Evolutionary conservation across 768 basidiomycete species (phyloP), one percentile per base, ranked within the genome.

Genomic region (Tylopilus sp.): DNA sequence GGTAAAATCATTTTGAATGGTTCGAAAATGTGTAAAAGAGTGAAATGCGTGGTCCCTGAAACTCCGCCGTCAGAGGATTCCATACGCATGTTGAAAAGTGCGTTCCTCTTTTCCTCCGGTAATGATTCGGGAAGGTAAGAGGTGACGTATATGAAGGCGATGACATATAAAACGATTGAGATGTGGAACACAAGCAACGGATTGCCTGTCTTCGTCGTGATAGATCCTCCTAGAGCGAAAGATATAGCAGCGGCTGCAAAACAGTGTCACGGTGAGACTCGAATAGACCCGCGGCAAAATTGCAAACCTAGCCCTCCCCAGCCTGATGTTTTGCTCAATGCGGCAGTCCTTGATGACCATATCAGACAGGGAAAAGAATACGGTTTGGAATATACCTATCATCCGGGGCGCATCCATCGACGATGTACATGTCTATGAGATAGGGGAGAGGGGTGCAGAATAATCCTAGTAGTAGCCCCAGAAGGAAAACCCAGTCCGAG

Each of bases 81-180:
- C 5, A 9, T 21, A 3, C 31, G 47, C 39, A 57, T 44, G 13
- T 18, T 40, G 3, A 51, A 58, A 1, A 67, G 44, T 23, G 55
- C 55, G 0, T 57, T 55, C 18, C 62, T 55, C 23, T 61, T 65
- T 12, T 59, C 55, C 30, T 67, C 47, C 0, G 64, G 55, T 20
- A 71, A 64, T 11, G 70, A 62, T 51, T 71, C 70, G 1, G 69
- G 69, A 3, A 71, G 58, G 21, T 67, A 17, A 11, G 47, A 44
- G n/a, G 45, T 25, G 1, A 62, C 50, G 36, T 68, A 71, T 11
- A 69, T 17, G 28, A 67, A 49, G 17, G 41, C 48, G 4, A 36
- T 17, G 7, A 40, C 36, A 36, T 59, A 57, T n/a, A 70, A 42
- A 1, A 41, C 48, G 1, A 44, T 44, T 7, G 60, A 54, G 6